These are phyloP conservation scores for Trametes elegans DNA, from an alignment of 768 basidiomycete species.

Conservation along the genomic window DNA sequence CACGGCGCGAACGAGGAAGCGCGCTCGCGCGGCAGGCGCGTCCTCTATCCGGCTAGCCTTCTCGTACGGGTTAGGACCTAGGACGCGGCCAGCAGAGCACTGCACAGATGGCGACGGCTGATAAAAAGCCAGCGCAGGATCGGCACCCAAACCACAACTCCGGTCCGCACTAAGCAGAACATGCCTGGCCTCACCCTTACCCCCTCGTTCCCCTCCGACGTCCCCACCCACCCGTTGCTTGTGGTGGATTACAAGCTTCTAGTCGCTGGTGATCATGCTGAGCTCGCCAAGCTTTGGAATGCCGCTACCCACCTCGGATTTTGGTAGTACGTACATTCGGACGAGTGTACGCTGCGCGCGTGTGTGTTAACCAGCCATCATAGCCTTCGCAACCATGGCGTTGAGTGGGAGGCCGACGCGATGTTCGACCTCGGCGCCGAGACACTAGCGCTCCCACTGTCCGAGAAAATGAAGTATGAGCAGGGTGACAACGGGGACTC, in stretches of 20 bases:
- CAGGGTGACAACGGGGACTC: conserved; percentile 48
- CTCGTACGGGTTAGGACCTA: conserved; percentile 7
- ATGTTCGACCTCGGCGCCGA: conserved; percentile 60
- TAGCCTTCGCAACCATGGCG: conserved; percentile 58
- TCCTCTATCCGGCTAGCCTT: conserved; percentile 17
- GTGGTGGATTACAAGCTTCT: conserved; percentile 55
- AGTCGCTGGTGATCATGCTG: conserved; percentile 37
- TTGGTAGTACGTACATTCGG: conserved; percentile 53
- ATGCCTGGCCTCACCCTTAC: conserved; percentile 29
- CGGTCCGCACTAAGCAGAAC: conserved; percentile 24
- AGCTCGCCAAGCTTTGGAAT: conserved; percentile 52
- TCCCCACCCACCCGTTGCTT: conserved; percentile 53
- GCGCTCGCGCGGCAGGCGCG: conserved; percentile 5
- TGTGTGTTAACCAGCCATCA: background rate
- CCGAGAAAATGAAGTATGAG: conserved; percentile 58
- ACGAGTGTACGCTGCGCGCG: background rate
- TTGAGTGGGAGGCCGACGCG: conserved; percentile 41
- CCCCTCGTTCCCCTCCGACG: conserved; percentile 49
- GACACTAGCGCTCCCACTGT: conserved; percentile 50
- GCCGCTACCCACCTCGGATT: conserved; percentile 61
- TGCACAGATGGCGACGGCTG: background rate
- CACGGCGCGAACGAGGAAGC: conserved; percentile 7
- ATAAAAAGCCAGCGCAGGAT: conserved; percentile 11
- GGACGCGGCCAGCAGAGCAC: conserved; percentile 4
- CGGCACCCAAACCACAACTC: background rate